Evolutionary conservation across 257 asterid genomes (phyloP).

Genomic region (Fraxinus americana): DNA sequence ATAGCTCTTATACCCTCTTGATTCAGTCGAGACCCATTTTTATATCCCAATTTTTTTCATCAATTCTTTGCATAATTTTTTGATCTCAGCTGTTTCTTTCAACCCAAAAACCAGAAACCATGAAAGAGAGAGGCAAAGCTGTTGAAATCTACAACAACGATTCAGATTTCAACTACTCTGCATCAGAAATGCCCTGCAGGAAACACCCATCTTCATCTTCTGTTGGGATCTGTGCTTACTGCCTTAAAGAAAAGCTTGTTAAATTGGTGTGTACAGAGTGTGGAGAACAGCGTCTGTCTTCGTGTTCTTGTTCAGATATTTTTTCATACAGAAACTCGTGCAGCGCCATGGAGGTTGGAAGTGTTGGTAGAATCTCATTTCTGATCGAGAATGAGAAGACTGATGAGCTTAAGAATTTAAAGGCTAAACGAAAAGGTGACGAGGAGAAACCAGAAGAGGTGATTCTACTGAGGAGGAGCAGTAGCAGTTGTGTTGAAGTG

Average conservation of each 20-base stretch:
- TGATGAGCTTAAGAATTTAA: constrained; percentile 25
- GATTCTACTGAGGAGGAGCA: constrained; percentile 63
- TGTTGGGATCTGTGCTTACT: constrained; percentile 74
- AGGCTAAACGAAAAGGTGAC: constrained; percentile 24
- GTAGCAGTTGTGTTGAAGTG: constrained; percentile 80
- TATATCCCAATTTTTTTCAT: neutral
- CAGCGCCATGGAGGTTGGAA: constrained; percentile 65
- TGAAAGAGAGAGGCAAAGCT: constrained; percentile 76
- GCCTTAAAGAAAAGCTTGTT: constrained; percentile 74
- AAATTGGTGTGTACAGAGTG: constrained; percentile 83
- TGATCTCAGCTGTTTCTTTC: neutral
- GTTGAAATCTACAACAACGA: constrained; percentile 29
- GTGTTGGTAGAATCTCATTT: constrained; percentile 79
- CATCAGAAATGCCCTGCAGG: constrained; percentile 64
- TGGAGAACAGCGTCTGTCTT: constrained; percentile 85
- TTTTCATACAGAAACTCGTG: constrained; percentile 69
- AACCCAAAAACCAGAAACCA: constrained; percentile 21
- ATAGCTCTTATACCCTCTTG: neutral
- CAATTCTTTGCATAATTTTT: neutral
- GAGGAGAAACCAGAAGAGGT: constrained; percentile 54
- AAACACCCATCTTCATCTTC: constrained; percentile 73
- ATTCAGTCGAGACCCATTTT: neutral
- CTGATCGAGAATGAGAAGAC: constrained; percentile 72
- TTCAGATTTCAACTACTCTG: constrained; percentile 58
- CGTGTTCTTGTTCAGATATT: constrained; percentile 84